Evolutionary conservation across 495 filamentous ascomycete genomes (phyloP), one percentile per base, ranked within the genome.

Genomic region (Zalerion maritima): DNA sequence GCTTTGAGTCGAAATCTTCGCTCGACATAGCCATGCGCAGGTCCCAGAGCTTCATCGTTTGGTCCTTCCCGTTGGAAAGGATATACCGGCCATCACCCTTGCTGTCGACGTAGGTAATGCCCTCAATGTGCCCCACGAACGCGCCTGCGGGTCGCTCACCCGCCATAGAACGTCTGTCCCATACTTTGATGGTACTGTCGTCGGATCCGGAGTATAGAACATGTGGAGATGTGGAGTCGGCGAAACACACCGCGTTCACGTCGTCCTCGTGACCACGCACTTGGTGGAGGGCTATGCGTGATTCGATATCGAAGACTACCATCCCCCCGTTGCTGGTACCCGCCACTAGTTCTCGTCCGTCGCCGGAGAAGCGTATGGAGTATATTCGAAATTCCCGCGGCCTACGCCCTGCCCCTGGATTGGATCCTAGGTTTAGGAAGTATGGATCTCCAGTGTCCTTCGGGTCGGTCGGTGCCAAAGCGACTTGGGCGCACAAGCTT

Each of bases 41-140:
- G 55, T 97, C 89, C 89, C 89, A 97, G 3, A 97, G 66, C 55
- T 96, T 97, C 77, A 93, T 93, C 18, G 73, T 81, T 50, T 97
- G 89, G 42, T 97, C 89, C 44, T 97, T 97, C 34, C 69, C 80
- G 37, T 97, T 97, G 36, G 80, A 87, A 5, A 97, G 64, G 6
- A 96, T 75, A 45, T 94, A 97, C 23, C 89, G 69, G 6, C 89
- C 89, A 46, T 97, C 89, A 28, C 85, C 85, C 54, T 96, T 97
- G 55, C 77, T 86, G 52, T 96, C 87, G 32, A 97, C 77, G 43
- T 94, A 94, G 0, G 89, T 97, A 2, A 97, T 45, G 9, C 89
- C 89, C 49, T 97, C 84, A 7, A 81, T 86, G 54, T 97, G 89
- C 7, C 89, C 89, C 22, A 91, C 65, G 41, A 97, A 96, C 1